Evolutionary conservation across 768 basidiomycete genomes (phyloP).

Genomic region (Gelatoporia subvermispora): DNA sequence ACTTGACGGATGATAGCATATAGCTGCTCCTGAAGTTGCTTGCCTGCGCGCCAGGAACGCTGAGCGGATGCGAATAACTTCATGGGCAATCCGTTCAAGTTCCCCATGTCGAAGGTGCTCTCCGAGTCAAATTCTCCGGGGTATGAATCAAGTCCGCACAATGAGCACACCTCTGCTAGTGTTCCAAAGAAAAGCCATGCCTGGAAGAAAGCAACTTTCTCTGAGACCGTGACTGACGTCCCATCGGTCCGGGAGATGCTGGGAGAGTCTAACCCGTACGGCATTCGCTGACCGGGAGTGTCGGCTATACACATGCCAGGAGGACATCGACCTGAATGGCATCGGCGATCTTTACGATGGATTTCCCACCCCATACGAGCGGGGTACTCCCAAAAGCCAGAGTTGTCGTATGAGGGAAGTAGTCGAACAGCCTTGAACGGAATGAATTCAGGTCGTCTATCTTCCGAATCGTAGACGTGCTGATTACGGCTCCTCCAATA

Average conservation of each 20-base stretch:
- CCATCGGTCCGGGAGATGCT: constrained; percentile 2
- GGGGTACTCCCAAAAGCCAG: constrained; percentile 1
- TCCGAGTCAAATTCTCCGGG: background rate
- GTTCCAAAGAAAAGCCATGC: constrained; percentile 5
- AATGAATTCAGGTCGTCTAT: constrained; percentile 3
- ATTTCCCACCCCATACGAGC: background rate
- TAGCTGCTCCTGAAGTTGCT: background rate
- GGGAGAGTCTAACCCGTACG: background rate
- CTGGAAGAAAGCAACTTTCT: constrained; percentile 5
- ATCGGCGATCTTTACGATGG: background rate
- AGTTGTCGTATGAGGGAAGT: background rate
- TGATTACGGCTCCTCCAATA: background rate
- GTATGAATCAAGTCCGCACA: constrained; percentile 1
- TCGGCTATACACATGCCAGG: constrained; percentile 1
- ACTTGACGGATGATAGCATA: background rate
- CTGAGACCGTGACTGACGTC: background rate
- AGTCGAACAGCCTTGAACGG: background rate
- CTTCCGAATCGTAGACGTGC: background rate
- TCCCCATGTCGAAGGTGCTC: background rate
- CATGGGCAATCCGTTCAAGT: constrained; percentile 1
- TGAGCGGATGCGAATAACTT: background rate
- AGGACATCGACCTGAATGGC: constrained; percentile 1
- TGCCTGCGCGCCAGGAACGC: background rate
- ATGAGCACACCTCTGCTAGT: background rate
- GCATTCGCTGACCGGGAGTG: background rate